phyloP scores from a whole-genome alignment of 1,139 yeast genomes.

The Saccharomyces hybrid region DNA sequence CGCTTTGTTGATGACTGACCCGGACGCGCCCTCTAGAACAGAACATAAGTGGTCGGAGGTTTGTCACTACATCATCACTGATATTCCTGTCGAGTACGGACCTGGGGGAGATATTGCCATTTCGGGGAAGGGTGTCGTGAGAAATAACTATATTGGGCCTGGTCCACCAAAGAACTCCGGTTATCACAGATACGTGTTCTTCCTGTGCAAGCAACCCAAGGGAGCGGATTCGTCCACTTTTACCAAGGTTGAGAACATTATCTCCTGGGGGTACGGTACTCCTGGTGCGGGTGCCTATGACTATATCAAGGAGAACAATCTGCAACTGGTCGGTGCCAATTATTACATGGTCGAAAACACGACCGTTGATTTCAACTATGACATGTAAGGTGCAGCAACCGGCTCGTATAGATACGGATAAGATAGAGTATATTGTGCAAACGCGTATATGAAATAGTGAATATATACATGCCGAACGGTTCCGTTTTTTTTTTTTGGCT shows the following conservation, averaged over 20 bases:
- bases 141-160: slow-evolving; percentile 62
- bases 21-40: slow-evolving; percentile 80
- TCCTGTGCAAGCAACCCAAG: slow-evolving; percentile 58
- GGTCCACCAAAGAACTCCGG: slow-evolving; percentile 82
- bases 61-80: slow-evolving; percentile 67
- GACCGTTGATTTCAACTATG: neutral
- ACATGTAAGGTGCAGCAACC: neutral
- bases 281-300: slow-evolving; percentile 70
- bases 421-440: neutral
- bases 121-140: slow-evolving; percentile 15
- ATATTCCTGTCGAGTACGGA: slow-evolving; percentile 37
- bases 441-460: neutral
- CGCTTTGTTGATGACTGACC: slow-evolving; percentile 72
- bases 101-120: slow-evolving; percentile 7
- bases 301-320: slow-evolving; percentile 58
- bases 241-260: slow-evolving; percentile 40
- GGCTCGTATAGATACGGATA: neutral
- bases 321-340: slow-evolving; percentile 64
- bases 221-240: slow-evolving; percentile 14
- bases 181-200: slow-evolving; percentile 71
- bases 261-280: slow-evolving; percentile 74
- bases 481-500: neutral
- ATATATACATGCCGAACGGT: neutral
- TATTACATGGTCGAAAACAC: slow-evolving; percentile 39
- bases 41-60: slow-evolving; percentile 85